Percentiles rank a stretch among this genome's conserved stretches.
phyloP scores from a whole-genome alignment of 495 filamentous ascomycete genomes.

The Cercophora sp. region DNA sequence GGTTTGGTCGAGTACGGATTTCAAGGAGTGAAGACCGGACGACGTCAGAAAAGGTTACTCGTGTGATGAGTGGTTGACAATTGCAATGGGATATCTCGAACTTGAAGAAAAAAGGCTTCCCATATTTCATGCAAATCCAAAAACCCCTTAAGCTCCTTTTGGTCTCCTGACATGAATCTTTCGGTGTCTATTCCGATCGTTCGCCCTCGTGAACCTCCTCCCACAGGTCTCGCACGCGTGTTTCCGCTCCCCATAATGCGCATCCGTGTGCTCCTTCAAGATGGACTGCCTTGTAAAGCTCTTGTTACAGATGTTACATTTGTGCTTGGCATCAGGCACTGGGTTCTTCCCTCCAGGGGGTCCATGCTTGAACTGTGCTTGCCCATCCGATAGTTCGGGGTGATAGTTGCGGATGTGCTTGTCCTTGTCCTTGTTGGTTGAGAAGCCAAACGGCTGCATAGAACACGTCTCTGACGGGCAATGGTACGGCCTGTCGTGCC shows the following conservation, averaged over 20 bases:
- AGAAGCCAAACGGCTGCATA: constrained; percentile 32
- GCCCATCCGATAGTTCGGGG: constrained; percentile 15
- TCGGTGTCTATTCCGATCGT: neutral
- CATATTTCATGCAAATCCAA: too few species aligned
- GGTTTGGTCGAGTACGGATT: constrained; percentile 3
- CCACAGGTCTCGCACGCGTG: neutral
- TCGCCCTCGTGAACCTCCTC: neutral
- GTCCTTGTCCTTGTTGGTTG: constrained; percentile 35
- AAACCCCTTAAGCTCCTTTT: too few species aligned
- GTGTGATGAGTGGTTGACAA: too few species aligned
- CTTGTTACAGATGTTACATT: neutral
- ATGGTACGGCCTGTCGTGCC: constrained; percentile 39
- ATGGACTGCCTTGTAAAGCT: neutral
- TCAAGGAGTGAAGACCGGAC: constrained; percentile 9
- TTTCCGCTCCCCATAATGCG: neutral
- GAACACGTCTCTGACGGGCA: constrained; percentile 32
- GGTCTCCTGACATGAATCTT: too few species aligned
- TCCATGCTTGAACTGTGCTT: constrained; percentile 2
- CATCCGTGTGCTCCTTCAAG: neutral
- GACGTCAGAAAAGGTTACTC: too few species aligned
- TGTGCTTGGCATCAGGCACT: constrained; percentile 35
- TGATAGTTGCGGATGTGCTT: constrained; percentile 31
- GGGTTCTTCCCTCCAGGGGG: constrained; percentile 1
- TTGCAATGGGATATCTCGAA: too few species aligned
- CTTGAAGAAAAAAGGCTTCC: too few species aligned